Evolutionary conservation across 345 rosid genomes (phyloP).

Genomic region (Durio zibethinus): DNA sequence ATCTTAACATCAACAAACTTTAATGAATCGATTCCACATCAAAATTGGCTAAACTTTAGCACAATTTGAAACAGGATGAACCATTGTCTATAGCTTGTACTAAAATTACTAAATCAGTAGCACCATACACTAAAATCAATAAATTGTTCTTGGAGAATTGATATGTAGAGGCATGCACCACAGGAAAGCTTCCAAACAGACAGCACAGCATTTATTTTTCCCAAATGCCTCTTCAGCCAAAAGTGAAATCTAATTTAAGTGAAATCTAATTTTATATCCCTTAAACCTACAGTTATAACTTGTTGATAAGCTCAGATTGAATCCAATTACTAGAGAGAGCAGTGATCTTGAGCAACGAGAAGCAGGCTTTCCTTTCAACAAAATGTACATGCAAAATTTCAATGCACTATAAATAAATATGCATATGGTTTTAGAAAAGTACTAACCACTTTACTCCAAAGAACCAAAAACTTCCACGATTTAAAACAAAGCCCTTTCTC

Average conservation of each 20-base stretch:
- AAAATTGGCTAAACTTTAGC: neutral
- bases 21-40: neutral
- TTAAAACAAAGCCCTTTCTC: neutral
- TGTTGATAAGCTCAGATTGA: neutral
- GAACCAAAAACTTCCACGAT: neutral
- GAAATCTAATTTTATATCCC: neutral
- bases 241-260: neutral
- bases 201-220: neutral
- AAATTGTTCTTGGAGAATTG: neutral
- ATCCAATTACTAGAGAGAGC: neutral
- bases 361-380: constrained; percentile 1
- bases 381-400: neutral
- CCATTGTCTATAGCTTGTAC: neutral
- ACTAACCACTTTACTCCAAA: neutral
- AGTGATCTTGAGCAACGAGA: neutral
- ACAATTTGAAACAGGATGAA: neutral
- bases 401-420: neutral
- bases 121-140: constrained; percentile 4
- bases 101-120: neutral
- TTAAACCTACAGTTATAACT: neutral
- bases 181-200: neutral
- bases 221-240: neutral
- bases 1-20: neutral
- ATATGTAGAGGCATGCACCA: neutral
- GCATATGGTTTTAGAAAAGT: neutral